Evolutionary conservation across 2,329 filamentous ascomycete species (phyloP).

Genomic region (Botryotinia calthae): DNA sequence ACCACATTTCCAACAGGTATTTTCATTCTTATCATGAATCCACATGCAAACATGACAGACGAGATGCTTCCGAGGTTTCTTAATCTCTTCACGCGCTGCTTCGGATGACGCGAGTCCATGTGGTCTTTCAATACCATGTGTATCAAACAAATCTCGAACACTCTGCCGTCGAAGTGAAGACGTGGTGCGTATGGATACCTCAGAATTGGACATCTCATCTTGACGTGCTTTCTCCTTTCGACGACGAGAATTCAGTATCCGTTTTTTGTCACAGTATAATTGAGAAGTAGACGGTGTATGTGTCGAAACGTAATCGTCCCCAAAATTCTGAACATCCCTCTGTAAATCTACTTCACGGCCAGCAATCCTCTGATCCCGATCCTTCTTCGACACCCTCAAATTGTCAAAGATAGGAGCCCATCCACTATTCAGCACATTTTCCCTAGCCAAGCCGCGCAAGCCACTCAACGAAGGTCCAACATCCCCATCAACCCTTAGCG

Average conservation of each 20-base stretch:
- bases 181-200: conserved; percentile 33
- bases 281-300: background rate
- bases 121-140: conserved; percentile 48
- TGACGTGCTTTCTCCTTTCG: conserved; percentile 19
- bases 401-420: conserved; percentile 11
- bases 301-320: background rate
- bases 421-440: conserved; percentile 22
- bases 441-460: conserved; percentile 17
- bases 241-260: conserved; percentile 12
- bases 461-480: conserved; percentile 14
- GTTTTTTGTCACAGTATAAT: background rate
- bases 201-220: conserved; percentile 25
- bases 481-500: conserved; percentile 24
- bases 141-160: conserved; percentile 48
- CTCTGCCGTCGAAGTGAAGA: conserved; percentile 43
- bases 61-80: conserved; percentile 29
- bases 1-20: conserved; percentile 49
- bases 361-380: background rate
- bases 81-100: conserved; percentile 1
- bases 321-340: conserved; percentile 7
- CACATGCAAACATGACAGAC: conserved; percentile 52
- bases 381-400: background rate
- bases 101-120: conserved; percentile 40
- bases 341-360: conserved; percentile 4
- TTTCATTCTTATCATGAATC: conserved; percentile 40